Evolutionary conservation across 768 basidiomycete species (phyloP).

Genomic region (Trametes cinnabarina): DNA sequence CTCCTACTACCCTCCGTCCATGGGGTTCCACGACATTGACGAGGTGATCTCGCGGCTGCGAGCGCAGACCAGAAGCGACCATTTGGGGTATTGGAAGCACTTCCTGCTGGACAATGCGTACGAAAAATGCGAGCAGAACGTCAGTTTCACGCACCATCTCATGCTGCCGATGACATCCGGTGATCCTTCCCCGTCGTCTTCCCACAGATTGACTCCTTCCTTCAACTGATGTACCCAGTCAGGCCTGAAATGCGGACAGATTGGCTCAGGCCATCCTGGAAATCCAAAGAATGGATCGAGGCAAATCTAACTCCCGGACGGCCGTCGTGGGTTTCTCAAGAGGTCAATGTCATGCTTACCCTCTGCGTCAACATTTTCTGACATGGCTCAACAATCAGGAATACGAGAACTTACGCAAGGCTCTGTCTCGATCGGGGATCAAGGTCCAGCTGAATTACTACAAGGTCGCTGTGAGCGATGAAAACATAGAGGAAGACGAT

Average conservation of each 20-base stretch:
- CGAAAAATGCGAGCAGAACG: not conserved
- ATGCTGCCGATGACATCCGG: not conserved
- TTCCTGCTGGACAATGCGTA: not conserved
- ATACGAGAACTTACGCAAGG: not conserved
- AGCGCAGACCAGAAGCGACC: too few relatives aligned
- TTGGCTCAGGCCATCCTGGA: not conserved
- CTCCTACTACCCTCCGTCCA: constrained; percentile 26
- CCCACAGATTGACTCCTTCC: not conserved
- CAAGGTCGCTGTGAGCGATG: not conserved
- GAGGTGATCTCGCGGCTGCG: too few relatives aligned
- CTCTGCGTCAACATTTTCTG: too few relatives aligned
- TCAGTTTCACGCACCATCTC: not conserved
- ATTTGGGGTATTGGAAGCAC: not conserved
- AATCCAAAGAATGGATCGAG: not conserved
- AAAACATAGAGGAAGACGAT: not conserved
- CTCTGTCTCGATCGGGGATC: not conserved
- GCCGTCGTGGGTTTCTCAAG: not conserved
- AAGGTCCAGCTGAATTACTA: not conserved
- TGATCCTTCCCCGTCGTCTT: not conserved
- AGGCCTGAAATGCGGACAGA: not conserved
- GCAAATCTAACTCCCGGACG: not conserved
- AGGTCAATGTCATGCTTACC: not conserved
- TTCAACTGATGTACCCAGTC: not conserved
- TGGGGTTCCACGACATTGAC: too few relatives aligned
- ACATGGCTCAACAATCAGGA: not conserved